Percentiles rank a stretch among this genome's conserved stretches.
phyloP scores from a whole-genome alignment of 2,329 filamentous ascomycete genomes.

The Diaporthe amygdali region DNA sequence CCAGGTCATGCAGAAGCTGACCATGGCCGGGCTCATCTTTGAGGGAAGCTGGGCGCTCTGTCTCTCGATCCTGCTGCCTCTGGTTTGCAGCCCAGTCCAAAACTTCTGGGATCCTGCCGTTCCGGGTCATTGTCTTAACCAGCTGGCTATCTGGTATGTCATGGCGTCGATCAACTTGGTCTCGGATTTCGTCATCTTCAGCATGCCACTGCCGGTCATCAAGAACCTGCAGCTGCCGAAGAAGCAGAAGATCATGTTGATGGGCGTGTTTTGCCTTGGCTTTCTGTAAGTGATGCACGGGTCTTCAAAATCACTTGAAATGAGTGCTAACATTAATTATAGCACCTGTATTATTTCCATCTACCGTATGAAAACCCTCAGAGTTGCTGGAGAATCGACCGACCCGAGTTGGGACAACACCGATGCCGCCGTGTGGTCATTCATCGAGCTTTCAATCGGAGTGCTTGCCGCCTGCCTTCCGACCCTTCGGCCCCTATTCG shows the following conservation, averaged over 20 bases:
- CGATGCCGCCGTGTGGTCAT: slow-evolving; percentile 36
- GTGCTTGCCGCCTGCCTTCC: slow-evolving; percentile 35
- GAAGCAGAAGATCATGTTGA: slow-evolving; percentile 32
- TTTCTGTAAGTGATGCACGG: slow-evolving; percentile 30
- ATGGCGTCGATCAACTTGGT: slow-evolving; percentile 33
- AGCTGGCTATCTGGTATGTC: slow-evolving; percentile 30
- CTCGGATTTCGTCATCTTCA: slow-evolving; percentile 33
- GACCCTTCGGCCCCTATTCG: slow-evolving; percentile 35
- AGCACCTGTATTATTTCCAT: slow-evolving; percentile 35
- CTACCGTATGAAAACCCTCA: slow-evolving; percentile 34
- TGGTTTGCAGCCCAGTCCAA: slow-evolving; percentile 30
- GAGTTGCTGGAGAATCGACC: slow-evolving; percentile 27
- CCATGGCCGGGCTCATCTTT: slow-evolving; percentile 27
- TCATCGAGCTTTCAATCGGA: slow-evolving; percentile 35
- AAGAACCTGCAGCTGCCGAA: slow-evolving; percentile 31
- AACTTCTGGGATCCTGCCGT: slow-evolving; percentile 31
- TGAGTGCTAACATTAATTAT: not conserved
- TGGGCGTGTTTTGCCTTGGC: slow-evolving; percentile 32
- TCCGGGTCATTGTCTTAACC: slow-evolving; percentile 30
- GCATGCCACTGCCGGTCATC: slow-evolving; percentile 33
- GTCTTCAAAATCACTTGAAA: not conserved
- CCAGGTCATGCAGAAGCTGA: slow-evolving; percentile 29
- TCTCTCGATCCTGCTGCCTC: slow-evolving; percentile 29
- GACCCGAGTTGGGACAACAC: slow-evolving; percentile 35
- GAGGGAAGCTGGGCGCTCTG: slow-evolving; percentile 30